Conservation (phyloP, 176 grass and related monocot species). For the Aegilops longissima region DNA sequence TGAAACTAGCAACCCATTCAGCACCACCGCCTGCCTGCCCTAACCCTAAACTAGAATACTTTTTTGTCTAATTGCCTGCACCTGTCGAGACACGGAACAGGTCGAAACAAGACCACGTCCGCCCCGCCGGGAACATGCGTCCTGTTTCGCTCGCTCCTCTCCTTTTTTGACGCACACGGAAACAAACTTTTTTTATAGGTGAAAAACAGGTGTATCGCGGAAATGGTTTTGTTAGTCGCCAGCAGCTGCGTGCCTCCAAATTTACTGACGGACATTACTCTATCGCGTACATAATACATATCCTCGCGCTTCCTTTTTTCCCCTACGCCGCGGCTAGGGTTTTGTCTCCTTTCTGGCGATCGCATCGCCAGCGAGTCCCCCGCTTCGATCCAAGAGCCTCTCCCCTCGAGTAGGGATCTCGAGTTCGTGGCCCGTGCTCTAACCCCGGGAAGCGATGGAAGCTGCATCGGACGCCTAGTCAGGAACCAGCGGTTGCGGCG, state of each 20-base stretch:
- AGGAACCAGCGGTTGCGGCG: too few relatives aligned
- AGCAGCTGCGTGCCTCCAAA: constrained; percentile 31
- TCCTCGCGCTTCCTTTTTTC: background rate
- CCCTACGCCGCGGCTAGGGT: too few relatives aligned
- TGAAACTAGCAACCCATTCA: background rate
- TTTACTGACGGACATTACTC: constrained; percentile 14
- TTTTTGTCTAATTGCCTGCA: constrained; percentile 1
- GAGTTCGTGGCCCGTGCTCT: too few relatives aligned
- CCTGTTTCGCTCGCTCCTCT: constrained; percentile 26
- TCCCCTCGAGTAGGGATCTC: too few relatives aligned
- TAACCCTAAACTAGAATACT: background rate
- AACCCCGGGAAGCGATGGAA: too few relatives aligned
- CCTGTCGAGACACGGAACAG: background rate
- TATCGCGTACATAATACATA: background rate
- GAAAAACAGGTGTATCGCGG: constrained; percentile 23
- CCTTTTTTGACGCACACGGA: background rate
- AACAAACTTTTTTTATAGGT: background rate
- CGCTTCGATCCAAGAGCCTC: too few relatives aligned
- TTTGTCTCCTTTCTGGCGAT: too few relatives aligned
- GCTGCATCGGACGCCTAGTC: too few relatives aligned
- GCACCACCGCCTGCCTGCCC: background rate
- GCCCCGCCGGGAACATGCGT: constrained; percentile 27
- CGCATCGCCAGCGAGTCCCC: too few relatives aligned
- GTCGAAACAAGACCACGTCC: constrained; percentile 14
- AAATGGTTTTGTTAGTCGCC: constrained; percentile 15